Percentiles rank a stretch among this genome's conserved stretches.
phyloP scores from a whole-genome alignment of 345 rosid species.

The Eucalyptus fibrosa region DNA sequence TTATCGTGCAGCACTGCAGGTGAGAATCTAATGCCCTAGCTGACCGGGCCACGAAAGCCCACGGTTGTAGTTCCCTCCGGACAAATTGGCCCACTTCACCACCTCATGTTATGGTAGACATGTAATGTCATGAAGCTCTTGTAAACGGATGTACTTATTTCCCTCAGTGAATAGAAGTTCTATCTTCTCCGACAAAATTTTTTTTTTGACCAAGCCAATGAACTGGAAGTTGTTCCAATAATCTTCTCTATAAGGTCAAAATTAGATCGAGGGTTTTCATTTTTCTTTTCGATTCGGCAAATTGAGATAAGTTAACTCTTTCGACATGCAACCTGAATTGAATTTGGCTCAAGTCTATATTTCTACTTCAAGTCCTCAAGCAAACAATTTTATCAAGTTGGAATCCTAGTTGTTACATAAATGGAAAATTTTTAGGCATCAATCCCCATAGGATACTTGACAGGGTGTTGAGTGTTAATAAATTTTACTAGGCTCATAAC shows the following conservation, averaged over 20 bases:
- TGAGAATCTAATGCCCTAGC: no score
- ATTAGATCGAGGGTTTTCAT: background rate
- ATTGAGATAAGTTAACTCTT: background rate
- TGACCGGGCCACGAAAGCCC: no score
- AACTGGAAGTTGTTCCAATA: fast-evolving
- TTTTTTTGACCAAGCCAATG: fast-evolving
- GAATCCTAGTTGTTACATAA: background rate
- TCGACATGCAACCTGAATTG: background rate
- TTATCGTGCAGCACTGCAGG: no score
- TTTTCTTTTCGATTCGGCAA: background rate
- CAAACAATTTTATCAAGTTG: background rate
- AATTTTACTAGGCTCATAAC: background rate
- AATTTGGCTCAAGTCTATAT: background rate
- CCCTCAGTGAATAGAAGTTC: no score
- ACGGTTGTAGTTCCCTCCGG: no score
- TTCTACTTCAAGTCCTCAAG: background rate
- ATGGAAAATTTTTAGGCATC: background rate
- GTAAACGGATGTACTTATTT: no score
- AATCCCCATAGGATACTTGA: background rate
- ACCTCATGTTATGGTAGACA: no score
- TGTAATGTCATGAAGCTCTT: no score
- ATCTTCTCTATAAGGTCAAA: background rate
- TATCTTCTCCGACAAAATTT: no score
- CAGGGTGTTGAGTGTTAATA: background rate
- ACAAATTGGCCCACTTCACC: no score